Evolutionary conservation across 2,329 filamentous ascomycete genomes (phyloP).

Genomic region (Epichloe gansuensis): DNA sequence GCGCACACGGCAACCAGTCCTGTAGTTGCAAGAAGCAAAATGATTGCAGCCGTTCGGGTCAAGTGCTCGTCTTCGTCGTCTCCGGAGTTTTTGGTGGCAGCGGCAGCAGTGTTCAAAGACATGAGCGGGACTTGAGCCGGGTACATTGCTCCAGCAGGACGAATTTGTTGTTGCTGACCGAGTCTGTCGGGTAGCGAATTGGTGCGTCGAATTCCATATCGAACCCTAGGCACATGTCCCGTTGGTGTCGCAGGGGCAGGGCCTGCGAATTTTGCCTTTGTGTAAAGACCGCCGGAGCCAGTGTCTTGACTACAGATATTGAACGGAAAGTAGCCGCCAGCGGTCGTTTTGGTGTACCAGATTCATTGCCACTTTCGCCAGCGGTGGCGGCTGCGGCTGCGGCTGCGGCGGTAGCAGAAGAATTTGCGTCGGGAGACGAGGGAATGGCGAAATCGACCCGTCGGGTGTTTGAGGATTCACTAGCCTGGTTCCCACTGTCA

Average conservation of each 20-base stretch:
- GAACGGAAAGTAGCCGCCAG: slow-evolving; percentile 43
- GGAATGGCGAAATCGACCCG: slow-evolving; percentile 46
- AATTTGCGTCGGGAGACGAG: slow-evolving; percentile 8
- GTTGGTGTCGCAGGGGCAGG: slow-evolving; percentile 17
- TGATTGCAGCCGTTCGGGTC: slow-evolving; percentile 42
- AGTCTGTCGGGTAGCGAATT: slow-evolving; percentile 63
- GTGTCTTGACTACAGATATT: slow-evolving; percentile 48
- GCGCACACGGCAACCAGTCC: slow-evolving; percentile 56
- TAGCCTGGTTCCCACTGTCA: slow-evolving; percentile 17
- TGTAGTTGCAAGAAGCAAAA: slow-evolving; percentile 53
- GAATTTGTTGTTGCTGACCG: slow-evolving; percentile 29
- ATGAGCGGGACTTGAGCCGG: slow-evolving; percentile 33
- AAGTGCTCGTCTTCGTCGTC: slow-evolving; percentile 32
- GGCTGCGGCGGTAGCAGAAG: slow-evolving; percentile 17
- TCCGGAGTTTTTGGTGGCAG: slow-evolving; percentile 18
- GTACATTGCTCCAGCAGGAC: slow-evolving; percentile 38
- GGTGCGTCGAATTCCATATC: slow-evolving; percentile 57
- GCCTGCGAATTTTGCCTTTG: slow-evolving; percentile 25
- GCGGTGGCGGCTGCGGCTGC: slow-evolving; percentile 15
- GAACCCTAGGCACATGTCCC: slow-evolving; percentile 42
- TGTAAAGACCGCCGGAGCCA: slow-evolving; percentile 60
- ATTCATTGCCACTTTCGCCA: slow-evolving; percentile 11
- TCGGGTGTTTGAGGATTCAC: slow-evolving; percentile 24
- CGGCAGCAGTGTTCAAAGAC: slow-evolving; percentile 19
- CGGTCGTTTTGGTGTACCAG: slow-evolving; percentile 22